A percentile compares a stretch with the other conserved stretches of the same genome.
These are phyloP conservation scores for Austroboletus olivaceoglutinosus DNA, from an alignment of 1,284 basidiomycete species.

Conservation along the genomic window DNA sequence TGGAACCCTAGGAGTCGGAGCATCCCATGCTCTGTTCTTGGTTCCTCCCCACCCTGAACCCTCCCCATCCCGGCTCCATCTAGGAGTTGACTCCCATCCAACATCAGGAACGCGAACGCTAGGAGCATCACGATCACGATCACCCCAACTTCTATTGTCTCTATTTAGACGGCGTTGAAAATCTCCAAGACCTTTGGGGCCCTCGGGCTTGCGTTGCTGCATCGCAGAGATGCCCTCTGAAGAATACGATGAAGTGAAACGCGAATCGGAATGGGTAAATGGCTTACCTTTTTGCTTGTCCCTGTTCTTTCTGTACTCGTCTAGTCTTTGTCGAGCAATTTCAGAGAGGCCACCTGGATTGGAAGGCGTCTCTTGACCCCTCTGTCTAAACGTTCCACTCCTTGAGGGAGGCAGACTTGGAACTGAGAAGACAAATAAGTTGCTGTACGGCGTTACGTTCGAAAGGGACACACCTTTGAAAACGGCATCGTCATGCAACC, in stretches of 20 bases:
- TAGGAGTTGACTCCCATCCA: conserved; percentile 88
- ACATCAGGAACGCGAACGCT: conserved; percentile 87
- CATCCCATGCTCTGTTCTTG: conserved; percentile 74
- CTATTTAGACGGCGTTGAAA: conserved; percentile 38
- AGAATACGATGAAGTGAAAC: not conserved
- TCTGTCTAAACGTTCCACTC: conserved; percentile 60
- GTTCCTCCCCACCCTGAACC: conserved; percentile 56
- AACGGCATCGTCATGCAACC: conserved; percentile 61
- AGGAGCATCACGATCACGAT: conserved; percentile 72
- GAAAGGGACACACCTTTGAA: conserved; percentile 71
- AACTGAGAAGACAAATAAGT: conserved; percentile 46
- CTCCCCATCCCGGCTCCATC: conserved; percentile 49
- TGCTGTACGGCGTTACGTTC: not conserved
- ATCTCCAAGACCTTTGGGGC: conserved; percentile 35
- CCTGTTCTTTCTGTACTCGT: conserved; percentile 68
- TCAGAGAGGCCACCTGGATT: conserved; percentile 87
- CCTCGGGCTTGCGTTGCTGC: conserved; percentile 21
- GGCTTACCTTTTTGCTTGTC: conserved; percentile 63
- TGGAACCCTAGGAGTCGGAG: conserved; percentile 74
- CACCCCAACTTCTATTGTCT: conserved; percentile 37
- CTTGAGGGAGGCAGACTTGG: conserved; percentile 66
- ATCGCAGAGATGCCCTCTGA: conserved; percentile 29
- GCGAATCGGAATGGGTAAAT: not conserved
- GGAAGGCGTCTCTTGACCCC: conserved; percentile 90
- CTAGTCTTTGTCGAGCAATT: conserved; percentile 64